Evolutionary conservation across 139 green algal genomes (phyloP).

Genomic region (Chlamydomonas incerta): DNA sequence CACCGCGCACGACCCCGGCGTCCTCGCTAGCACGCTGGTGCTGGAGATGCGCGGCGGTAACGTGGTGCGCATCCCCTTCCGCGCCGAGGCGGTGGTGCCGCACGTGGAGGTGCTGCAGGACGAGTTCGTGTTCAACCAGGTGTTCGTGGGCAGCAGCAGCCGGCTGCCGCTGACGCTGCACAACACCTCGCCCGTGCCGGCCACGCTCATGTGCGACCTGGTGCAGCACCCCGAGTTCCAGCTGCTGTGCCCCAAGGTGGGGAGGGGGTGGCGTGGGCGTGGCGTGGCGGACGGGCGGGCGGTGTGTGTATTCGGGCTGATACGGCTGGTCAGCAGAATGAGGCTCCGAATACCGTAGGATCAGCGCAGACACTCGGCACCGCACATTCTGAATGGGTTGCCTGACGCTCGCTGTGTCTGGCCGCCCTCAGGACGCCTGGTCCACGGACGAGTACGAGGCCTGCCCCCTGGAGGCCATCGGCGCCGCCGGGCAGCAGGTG

Average conservation of each 20-base stretch:
- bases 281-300: too few relatives aligned
- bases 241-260: conserved; percentile 54
- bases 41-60: conserved; percentile 71
- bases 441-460: conserved; percentile 66
- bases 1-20: conserved; percentile 41
- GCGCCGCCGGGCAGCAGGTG: conserved; percentile 14
- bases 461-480: conserved; percentile 68
- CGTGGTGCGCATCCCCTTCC: conserved; percentile 68
- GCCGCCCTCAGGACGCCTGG: conserved; percentile 66
- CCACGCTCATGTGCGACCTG: conserved; percentile 63
- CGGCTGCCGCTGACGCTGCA: conserved; percentile 66
- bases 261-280: too few relatives aligned
- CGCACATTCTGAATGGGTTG: too few relatives aligned
- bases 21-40: conserved; percentile 47
- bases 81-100: conserved; percentile 69
- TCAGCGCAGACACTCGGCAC: too few relatives aligned
- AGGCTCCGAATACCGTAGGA: too few relatives aligned
- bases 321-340: too few relatives aligned
- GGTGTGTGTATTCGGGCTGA: too few relatives aligned
- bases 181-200: conserved; percentile 71
- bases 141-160: conserved; percentile 65
- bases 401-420: too few relatives aligned
- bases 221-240: conserved; percentile 61
- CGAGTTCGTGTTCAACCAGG: conserved; percentile 65
- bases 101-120: conserved; percentile 60